These are phyloP conservation scores for Colletotrichum lupini DNA, from an alignment of 2,329 filamentous ascomycete genomes.

Conservation along the genomic window DNA sequence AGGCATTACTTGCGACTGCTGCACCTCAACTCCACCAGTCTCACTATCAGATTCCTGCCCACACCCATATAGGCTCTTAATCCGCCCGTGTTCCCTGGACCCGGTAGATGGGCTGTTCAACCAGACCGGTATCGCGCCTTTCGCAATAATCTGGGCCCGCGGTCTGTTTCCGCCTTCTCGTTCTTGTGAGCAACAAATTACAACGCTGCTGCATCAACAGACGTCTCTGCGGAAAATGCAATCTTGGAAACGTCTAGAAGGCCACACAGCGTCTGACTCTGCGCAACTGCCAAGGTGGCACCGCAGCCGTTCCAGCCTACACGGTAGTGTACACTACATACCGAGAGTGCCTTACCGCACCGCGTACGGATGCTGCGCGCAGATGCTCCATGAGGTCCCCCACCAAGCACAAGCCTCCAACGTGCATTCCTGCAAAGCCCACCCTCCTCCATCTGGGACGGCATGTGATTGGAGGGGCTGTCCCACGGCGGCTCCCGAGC, in stretches of 20 bases:
- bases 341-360: neutral
- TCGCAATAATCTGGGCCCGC: neutral
- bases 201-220: constrained; percentile 15
- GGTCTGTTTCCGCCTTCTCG: neutral
- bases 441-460: constrained; percentile 36
- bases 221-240: constrained; percentile 4
- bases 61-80: neutral
- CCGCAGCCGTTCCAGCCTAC: constrained; percentile 6
- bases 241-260: constrained; percentile 7
- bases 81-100: constrained; percentile 9
- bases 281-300: constrained; percentile 24
- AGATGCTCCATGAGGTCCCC: constrained; percentile 3
- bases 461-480: constrained; percentile 43
- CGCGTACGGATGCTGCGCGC: neutral
- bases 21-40: constrained; percentile 17
- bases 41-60: neutral
- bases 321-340: neutral
- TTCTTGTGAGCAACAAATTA: neutral
- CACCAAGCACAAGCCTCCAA: constrained; percentile 29
- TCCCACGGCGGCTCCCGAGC: constrained; percentile 41
- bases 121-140: constrained; percentile 1
- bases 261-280: neutral
- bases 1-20: neutral
- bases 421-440: constrained; percentile 28
- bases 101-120: constrained; percentile 21